Evolutionary conservation across 2,329 filamentous ascomycete species (phyloP).

Genomic region (Penicillium frequentans): DNA sequence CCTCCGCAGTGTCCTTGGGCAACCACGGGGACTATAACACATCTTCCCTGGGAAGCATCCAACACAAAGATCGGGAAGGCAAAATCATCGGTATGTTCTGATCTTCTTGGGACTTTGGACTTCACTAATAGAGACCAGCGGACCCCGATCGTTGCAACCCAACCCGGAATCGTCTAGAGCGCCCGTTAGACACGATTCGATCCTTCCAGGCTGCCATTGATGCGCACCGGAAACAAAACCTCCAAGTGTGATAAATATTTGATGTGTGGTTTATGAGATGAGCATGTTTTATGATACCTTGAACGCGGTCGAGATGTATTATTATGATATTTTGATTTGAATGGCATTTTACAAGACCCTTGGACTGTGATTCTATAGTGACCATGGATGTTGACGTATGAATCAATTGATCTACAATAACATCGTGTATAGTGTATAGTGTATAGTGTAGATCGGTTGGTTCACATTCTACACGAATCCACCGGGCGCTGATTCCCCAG

Average conservation of each 20-base stretch:
- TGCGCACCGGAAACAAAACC: slow-evolving; percentile 53
- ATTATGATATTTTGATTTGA: slow-evolving; percentile 4
- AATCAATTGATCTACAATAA: too few relatives aligned
- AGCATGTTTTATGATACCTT: slow-evolving; percentile 6
- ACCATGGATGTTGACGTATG: neutral
- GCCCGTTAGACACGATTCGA: slow-evolving; percentile 87
- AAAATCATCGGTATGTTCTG: slow-evolving; percentile 70
- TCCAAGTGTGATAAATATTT: neutral
- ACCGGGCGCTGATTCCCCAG: neutral
- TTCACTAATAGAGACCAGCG: slow-evolving; percentile 51
- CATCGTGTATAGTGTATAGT: too few relatives aligned
- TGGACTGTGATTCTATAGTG: neutral
- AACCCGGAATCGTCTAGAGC: slow-evolving; percentile 81
- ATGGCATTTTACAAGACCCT: neutral
- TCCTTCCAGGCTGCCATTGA: slow-evolving; percentile 89
- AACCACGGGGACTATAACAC: slow-evolving; percentile 33
- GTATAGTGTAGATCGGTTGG: neutral
- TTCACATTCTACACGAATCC: neutral
- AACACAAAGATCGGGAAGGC: slow-evolving; percentile 74
- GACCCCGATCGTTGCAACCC: slow-evolving; percentile 91
- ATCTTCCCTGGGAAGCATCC: slow-evolving; percentile 69
- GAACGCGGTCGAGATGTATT: neutral
- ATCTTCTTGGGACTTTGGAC: neutral
- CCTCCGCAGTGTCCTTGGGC: slow-evolving; percentile 23
- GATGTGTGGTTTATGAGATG: neutral